Evolutionary conservation across 805 yeast species (phyloP).

Genomic region (Lachancea waltii): DNA sequence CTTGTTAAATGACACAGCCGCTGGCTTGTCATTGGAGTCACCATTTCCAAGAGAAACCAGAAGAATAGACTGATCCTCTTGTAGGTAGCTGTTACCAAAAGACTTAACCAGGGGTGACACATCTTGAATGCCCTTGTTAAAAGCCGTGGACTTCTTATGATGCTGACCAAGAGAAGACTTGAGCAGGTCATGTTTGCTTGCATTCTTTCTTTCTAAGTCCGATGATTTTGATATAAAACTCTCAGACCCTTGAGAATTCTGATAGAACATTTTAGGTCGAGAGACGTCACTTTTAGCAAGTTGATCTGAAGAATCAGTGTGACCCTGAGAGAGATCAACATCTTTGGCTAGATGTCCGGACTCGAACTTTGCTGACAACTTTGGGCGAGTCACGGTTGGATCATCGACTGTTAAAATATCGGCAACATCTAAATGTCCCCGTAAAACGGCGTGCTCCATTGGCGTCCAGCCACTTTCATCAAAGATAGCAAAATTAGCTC

Average conservation of each 20-base stretch:
- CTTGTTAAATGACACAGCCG: slow-evolving; percentile 61
- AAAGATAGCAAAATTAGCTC: slow-evolving; percentile 47
- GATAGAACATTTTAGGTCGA: slow-evolving; percentile 11
- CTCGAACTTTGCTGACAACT: slow-evolving; percentile 9
- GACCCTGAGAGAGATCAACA: too few species aligned
- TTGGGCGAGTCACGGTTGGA: slow-evolving; percentile 21
- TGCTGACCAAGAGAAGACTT: slow-evolving; percentile 4
- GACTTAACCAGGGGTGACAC: slow-evolving; percentile 55
- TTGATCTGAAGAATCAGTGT: too few species aligned
- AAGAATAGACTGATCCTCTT: slow-evolving; percentile 58
- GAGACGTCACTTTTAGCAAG: too few species aligned
- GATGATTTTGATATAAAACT: slow-evolving; percentile 14
- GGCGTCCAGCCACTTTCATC: slow-evolving; percentile 96
- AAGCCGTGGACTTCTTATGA: not conserved
- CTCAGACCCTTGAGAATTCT: slow-evolving; percentile 12
- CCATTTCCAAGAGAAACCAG: slow-evolving; percentile 82
- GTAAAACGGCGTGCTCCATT: slow-evolving; percentile 88
- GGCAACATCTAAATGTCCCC: slow-evolving; percentile 77
- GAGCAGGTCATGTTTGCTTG: slow-evolving; percentile 13
- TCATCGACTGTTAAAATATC: slow-evolving; percentile 41
- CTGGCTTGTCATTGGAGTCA: slow-evolving; percentile 53
- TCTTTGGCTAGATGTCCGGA: too few species aligned
- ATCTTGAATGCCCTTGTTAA: not conserved
- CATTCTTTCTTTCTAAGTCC: slow-evolving; percentile 3
- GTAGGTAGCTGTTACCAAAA: slow-evolving; percentile 75